Evolutionary conservation across 805 yeast genomes (phyloP).

Genomic region (Zygosaccharomyces gambellarensis): DNA sequence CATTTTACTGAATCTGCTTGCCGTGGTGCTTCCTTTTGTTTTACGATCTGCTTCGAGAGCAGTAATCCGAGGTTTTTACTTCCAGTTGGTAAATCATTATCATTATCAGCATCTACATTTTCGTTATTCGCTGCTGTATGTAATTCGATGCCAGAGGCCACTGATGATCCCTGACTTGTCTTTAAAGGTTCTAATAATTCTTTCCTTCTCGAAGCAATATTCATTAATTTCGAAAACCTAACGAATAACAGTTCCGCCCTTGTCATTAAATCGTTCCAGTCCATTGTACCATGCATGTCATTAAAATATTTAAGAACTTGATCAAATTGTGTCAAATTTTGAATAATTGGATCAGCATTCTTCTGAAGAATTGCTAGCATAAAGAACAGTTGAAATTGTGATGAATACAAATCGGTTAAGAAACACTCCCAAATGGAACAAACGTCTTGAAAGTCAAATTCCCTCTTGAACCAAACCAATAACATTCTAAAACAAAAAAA

Average conservation of each 20-base stretch:
- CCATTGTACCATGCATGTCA: conserved; percentile 73
- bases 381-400: conserved; percentile 84
- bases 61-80: conserved; percentile 47
- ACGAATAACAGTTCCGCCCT: conserved; percentile 80
- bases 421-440: conserved; percentile 85
- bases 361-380: conserved; percentile 87
- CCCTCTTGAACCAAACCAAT: conserved; percentile 92
- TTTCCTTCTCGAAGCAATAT: conserved; percentile 60
- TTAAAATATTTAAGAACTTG: conserved; percentile 91
- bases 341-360: conserved; percentile 70
- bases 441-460: conserved; percentile 73
- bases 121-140: conserved; percentile 10
- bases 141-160: conserved; percentile 10
- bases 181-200: conserved; percentile 16
- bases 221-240: conserved; percentile 74
- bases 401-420: conserved; percentile 81
- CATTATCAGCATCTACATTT: background rate
- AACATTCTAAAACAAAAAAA: conserved; percentile 95
- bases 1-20: conserved; percentile 23
- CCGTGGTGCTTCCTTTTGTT: conserved; percentile 51
- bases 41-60: conserved; percentile 54
- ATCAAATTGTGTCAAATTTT: conserved; percentile 74
- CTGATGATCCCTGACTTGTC: background rate
- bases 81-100: conserved; percentile 14
- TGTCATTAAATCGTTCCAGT: conserved; percentile 70